A percentile compares a stretch with the other conserved stretches of the same genome.
phyloP scores from a whole-genome alignment of 1,139 yeast genomes.

The Saccharomyces hybrid region DNA sequence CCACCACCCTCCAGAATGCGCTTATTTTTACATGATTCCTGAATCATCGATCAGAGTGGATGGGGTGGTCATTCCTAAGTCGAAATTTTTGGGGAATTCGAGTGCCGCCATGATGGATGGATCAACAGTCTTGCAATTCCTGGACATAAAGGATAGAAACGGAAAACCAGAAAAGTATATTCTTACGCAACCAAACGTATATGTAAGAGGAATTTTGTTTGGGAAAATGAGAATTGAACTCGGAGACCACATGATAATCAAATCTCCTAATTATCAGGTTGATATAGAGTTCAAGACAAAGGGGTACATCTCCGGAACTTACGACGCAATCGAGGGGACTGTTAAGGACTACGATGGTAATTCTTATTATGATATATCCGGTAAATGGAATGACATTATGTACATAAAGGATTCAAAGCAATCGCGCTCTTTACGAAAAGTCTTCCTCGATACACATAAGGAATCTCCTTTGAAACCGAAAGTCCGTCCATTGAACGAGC shows the following conservation, averaged over 20 bases:
- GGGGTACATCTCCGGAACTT: constrained; percentile 88
- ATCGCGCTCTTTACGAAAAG: constrained; percentile 40
- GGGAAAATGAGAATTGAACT: constrained; percentile 85
- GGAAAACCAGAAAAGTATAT: constrained; percentile 60
- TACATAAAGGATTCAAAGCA: constrained; percentile 48
- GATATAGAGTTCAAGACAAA: constrained; percentile 92
- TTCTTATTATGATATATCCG: constrained; percentile 57
- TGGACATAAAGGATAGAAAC: constrained; percentile 44
- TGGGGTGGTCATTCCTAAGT: constrained; percentile 80
- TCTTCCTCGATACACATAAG: constrained; percentile 57
- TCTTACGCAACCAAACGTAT: constrained; percentile 88
- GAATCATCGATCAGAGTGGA: constrained; percentile 76
- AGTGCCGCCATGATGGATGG: constrained; percentile 99
- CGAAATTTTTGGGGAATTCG: constrained; percentile 86
- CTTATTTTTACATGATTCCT: constrained; percentile 84
- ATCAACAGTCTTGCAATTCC: constrained; percentile 60
- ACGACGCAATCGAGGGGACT: constrained; percentile 78
- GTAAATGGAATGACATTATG: constrained; percentile 92
- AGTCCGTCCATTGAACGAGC: constrained; percentile 73
- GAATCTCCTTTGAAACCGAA: constrained; percentile 51
- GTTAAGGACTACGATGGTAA: constrained; percentile 52
- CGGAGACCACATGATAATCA: constrained; percentile 81
- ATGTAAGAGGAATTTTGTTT: constrained; percentile 88
- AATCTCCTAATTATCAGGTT: constrained; percentile 57
- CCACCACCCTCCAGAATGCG: constrained; percentile 97